Conservation (phyloP, 1,139 yeast species). For the Scheffersomyces segobiensis region DNA sequence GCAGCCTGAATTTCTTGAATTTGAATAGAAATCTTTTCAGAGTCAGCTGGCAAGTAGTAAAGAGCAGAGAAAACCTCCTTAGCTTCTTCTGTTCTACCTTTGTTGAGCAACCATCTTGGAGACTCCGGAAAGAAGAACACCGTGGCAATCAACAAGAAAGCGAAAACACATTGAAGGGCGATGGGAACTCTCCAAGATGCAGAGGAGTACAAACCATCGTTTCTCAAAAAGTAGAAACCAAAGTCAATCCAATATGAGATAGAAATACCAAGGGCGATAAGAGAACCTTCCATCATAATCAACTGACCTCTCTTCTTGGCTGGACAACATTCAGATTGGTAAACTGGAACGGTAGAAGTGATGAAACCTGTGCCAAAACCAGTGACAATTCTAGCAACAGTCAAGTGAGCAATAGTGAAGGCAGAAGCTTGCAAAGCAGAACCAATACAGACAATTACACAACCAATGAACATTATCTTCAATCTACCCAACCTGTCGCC, state of each 20-base stretch:
- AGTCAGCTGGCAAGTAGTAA: constrained; percentile 32
- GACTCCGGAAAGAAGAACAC: constrained; percentile 20
- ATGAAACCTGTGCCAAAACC: constrained; percentile 44
- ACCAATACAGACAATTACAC: constrained; percentile 35
- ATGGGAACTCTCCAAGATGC: constrained; percentile 47
- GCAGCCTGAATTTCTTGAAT: constrained; percentile 32
- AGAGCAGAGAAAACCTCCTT: constrained; percentile 46
- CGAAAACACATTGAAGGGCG: constrained; percentile 45
- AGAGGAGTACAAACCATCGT: constrained; percentile 6
- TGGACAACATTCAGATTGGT: constrained; percentile 39
- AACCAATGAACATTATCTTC: constrained; percentile 32
- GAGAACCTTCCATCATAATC: constrained; percentile 37
- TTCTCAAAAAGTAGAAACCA: constrained; percentile 38
- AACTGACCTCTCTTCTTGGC: constrained; percentile 36
- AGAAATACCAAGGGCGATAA: constrained; percentile 41
- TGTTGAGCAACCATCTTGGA: constrained; percentile 25
- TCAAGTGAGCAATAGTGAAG: constrained; percentile 31
- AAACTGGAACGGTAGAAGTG: constrained; percentile 41
- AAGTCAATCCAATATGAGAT: constrained; percentile 47
- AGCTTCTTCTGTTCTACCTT: constrained; percentile 49
- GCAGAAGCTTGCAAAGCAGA: constrained; percentile 38
- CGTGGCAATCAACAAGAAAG: constrained; percentile 19
- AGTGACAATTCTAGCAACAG: constrained; percentile 42
- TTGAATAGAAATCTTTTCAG: constrained; percentile 27
- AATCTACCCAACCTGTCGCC: constrained; percentile 38